phyloP scores from a whole-genome alignment of 2,329 filamentous ascomycete genomes.

The Aspergillus clavatus region DNA sequence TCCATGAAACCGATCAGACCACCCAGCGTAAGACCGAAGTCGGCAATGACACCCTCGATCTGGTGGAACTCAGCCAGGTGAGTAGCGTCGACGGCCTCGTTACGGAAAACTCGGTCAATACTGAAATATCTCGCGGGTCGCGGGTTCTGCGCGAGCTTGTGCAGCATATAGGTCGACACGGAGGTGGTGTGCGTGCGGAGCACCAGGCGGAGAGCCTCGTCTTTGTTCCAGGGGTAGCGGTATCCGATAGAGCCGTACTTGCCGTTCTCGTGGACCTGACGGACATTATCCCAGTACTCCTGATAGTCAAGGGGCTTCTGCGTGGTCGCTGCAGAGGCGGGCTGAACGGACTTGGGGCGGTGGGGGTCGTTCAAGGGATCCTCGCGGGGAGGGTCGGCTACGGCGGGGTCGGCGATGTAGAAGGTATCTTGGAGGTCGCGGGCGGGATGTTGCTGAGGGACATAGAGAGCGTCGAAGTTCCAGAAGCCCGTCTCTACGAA shows the following conservation, averaged over 20 bases:
- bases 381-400: conserved; percentile 62
- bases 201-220: conserved; percentile 81
- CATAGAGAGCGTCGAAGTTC: conserved; percentile 97
- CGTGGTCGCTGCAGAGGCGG: conserved; percentile 45
- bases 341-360: conserved; percentile 35
- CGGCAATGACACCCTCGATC: conserved; percentile 96
- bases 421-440: conserved; percentile 98
- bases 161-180: conserved; percentile 82
- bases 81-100: conserved; percentile 94
- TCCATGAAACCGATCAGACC: conserved; percentile 93
- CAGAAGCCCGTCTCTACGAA: conserved; percentile 97
- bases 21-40: conserved; percentile 87
- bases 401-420: conserved; percentile 86
- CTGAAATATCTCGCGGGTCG: conserved; percentile 94
- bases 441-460: conserved; percentile 95
- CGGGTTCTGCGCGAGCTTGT: conserved; percentile 78
- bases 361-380: conserved; percentile 46
- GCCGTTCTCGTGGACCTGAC: conserved; percentile 80
- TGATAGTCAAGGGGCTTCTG: conserved; percentile 62
- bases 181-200: conserved; percentile 95
- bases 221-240: conserved; percentile 85
- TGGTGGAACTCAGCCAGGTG: conserved; percentile 98
- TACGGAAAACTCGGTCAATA: conserved; percentile 96
- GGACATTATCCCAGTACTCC: conserved; percentile 82
- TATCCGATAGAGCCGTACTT: conserved; percentile 96